Base-by-base conservation (phyloP, 345 rosid genomes). In the Hevea brasiliensis region DNA sequence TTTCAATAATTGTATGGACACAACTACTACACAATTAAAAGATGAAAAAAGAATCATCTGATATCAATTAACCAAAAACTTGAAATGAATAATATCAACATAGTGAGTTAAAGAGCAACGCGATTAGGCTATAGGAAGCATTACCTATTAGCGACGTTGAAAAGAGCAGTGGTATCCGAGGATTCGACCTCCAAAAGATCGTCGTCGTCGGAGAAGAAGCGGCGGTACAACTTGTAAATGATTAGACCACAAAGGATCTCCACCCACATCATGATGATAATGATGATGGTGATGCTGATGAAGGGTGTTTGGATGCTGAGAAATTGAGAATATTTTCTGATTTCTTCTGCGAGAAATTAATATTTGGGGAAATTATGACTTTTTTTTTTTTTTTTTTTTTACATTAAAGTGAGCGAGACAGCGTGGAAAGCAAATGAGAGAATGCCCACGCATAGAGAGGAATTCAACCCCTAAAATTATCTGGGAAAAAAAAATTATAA, bases 161-260 rank as follows among this genome's bases (percentile, higher is more conserved):
- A 90, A 68, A 92, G 81, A 41, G 97, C 92, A 58, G 55, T 77
- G 67, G 85, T 84, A 72, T 83, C 92, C 73, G 89, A 88, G 70
- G 94, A 76, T 61, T 86, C 89, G 68, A 87, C 77, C 27, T 88
- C 96, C 71, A 85, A 57, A 61, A 85, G 58, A 54, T 85, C 92
- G 71, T 84, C 89, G 65, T 50, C 71, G n/a, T 70, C 82, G 84
- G 5, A 77, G 85, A 90, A 86, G 79, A 92, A 74, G 55, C 76
- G 65, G 27, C 85, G 86, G 72, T 86, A 71, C 40, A 89, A 57
- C 64, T 61, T 77, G 84, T 89, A 92, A 62, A 88, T 74, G 20
- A 92, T 69, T 29, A 94, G 79, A 63, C 93, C 95, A 44, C 93
- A 90, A 45, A 92, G 73, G 68, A 94, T 89, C 82, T 88, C 91